Evolutionary conservation across 2,329 filamentous ascomycete genomes (phyloP).

Genomic region (Colletotrichum simmondsii): DNA sequence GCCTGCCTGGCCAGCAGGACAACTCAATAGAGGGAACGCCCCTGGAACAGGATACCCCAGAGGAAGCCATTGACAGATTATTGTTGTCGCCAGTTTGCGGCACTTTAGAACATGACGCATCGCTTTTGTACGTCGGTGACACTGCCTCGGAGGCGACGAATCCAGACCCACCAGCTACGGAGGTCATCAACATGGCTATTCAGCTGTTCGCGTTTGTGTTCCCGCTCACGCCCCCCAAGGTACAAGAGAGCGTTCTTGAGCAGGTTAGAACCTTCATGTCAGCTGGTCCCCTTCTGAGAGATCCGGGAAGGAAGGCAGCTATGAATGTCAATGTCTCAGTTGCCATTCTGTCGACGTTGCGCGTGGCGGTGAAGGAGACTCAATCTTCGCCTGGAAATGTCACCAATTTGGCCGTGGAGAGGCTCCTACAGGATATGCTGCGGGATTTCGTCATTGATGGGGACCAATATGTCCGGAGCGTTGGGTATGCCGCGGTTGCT

Average conservation of each 20-base stretch:
- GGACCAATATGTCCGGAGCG: constrained; percentile 85
- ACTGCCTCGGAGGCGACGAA: constrained; percentile 50
- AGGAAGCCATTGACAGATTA: constrained; percentile 71
- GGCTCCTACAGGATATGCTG: constrained; percentile 80
- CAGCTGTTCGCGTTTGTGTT: constrained; percentile 92
- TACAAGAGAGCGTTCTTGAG: constrained; percentile 95
- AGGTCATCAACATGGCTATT: constrained; percentile 94
- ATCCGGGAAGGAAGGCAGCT: constrained; percentile 88
- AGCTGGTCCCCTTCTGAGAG: constrained; percentile 81
- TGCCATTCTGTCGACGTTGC: constrained; percentile 82
- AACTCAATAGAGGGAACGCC: constrained; percentile 54
- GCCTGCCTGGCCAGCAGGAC: constrained; percentile 76
- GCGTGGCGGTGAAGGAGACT: constrained; percentile 86
- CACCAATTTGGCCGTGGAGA: constrained; percentile 80
- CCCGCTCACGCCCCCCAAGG: constrained; percentile 87
- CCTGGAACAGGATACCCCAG: constrained; percentile 67
- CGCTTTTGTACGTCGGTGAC: constrained; percentile 76
- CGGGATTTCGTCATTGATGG: constrained; percentile 81
- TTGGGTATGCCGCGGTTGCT: constrained; percentile 87
- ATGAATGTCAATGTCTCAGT: constrained; percentile 91
- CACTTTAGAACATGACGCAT: constrained; percentile 89
- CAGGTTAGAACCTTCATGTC: constrained; percentile 92
- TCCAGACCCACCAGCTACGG: constrained; percentile 87
- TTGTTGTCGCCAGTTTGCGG: constrained; percentile 80
- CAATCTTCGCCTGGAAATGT: constrained; percentile 78